phyloP scores from a whole-genome alignment of 208 protist species.

The Vickermania spadyakhi region DNA sequence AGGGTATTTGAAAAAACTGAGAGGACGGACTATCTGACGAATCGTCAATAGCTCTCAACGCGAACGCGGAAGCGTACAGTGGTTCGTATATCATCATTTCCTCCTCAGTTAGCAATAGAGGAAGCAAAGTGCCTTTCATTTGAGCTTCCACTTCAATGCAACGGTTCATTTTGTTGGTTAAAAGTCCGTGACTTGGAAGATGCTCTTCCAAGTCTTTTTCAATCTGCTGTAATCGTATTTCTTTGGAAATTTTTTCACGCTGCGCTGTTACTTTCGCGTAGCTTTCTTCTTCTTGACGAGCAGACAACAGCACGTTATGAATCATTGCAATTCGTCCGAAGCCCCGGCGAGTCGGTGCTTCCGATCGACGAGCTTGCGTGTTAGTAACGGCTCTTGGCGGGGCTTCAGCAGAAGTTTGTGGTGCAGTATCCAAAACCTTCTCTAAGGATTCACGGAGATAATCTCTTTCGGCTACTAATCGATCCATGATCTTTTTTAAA shows the following conservation, averaged over 20 bases:
- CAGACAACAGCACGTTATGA: slow-evolving; percentile 43
- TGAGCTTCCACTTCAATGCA: slow-evolving; percentile 17
- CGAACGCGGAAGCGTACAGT: slow-evolving; percentile 54
- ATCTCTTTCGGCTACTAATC: slow-evolving; percentile 27
- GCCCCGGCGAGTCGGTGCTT: too few relatives aligned
- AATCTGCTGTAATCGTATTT: slow-evolving; percentile 25
- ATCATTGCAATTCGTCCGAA: slow-evolving; percentile 32
- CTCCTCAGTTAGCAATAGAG: slow-evolving; percentile 30
- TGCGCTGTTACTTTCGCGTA: slow-evolving; percentile 24
- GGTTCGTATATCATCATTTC: slow-evolving; percentile 58
- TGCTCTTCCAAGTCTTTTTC: slow-evolving; percentile 36
- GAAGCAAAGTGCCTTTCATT: slow-evolving; percentile 10
- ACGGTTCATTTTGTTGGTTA: slow-evolving; percentile 29
- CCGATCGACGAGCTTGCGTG: neutral
- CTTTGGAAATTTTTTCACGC: slow-evolving; percentile 53
- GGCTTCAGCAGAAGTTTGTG: neutral
- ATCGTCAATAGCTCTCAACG: slow-evolving; percentile 21
- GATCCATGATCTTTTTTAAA: slow-evolving; percentile 27
- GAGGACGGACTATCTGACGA: slow-evolving; percentile 11
- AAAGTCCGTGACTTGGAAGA: slow-evolving; percentile 30
- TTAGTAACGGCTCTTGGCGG: neutral
- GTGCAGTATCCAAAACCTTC: neutral
- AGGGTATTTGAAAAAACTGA: slow-evolving; percentile 32
- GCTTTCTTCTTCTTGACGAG: slow-evolving; percentile 37
- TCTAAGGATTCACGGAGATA: slow-evolving; percentile 5